Percentiles rank a stretch among this genome's conserved stretches.
Evolutionary conservation across 2,329 filamentous ascomycete genomes (phyloP).

Genomic region (Zopfia rhizophila): DNA sequence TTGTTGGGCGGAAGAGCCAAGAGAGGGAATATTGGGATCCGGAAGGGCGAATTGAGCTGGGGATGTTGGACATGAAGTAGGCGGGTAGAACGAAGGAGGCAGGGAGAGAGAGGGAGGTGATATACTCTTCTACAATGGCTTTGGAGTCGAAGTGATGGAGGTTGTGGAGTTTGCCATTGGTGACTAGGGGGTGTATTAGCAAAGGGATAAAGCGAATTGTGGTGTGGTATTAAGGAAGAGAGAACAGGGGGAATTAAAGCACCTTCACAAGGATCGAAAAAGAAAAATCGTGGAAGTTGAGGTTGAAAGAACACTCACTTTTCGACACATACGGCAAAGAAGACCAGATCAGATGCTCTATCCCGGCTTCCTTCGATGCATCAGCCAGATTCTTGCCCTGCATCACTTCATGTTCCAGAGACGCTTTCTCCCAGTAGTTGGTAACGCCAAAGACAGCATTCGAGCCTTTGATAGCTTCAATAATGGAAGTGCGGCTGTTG

Average conservation of each 20-base stretch:
- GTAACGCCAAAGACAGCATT: too few species aligned
- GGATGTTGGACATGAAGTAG: conserved; percentile 32
- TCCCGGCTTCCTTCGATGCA: too few species aligned
- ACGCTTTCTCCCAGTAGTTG: too few species aligned
- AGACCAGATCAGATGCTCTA: too few species aligned
- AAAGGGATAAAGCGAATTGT: too few species aligned
- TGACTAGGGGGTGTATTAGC: conserved; percentile 27
- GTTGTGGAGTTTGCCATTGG: conserved; percentile 38
- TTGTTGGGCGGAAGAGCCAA: conserved; percentile 16
- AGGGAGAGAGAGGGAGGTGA: conserved; percentile 20
- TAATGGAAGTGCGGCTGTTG: too few species aligned
- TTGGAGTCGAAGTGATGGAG: conserved; percentile 54
- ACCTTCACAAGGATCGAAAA: conserved; percentile 24
- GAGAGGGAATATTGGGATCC: not conserved
- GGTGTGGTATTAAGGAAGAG: conserved; percentile 8
- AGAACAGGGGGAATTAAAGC: too few species aligned
- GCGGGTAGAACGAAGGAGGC: conserved; percentile 33
- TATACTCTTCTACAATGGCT: conserved; percentile 46
- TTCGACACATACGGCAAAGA: too few species aligned
- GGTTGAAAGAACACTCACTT: conserved; percentile 31
- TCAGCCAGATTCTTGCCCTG: too few species aligned
- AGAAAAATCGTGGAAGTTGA: conserved; percentile 17
- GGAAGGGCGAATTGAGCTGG: conserved; percentile 25
- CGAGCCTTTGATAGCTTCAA: too few species aligned
- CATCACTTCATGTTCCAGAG: too few species aligned